Evolutionary conservation across 179 eudicot species (phyloP).

Genomic region (Sideroxylon spinosum): DNA sequence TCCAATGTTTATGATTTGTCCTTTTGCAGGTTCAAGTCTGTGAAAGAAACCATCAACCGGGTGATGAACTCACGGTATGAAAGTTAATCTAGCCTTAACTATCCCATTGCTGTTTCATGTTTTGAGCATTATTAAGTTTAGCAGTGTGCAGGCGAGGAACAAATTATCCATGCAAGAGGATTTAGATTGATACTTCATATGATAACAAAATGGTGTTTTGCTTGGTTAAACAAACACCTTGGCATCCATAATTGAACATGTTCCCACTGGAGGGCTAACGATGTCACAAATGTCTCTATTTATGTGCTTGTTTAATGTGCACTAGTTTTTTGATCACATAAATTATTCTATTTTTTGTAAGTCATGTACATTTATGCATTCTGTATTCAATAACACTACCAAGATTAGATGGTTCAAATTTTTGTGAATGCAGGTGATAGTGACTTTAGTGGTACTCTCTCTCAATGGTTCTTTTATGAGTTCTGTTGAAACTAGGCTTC

Average conservation of each 20-base stretch:
- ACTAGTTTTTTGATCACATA: neutral
- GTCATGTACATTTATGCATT: neutral
- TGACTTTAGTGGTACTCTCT: conserved; percentile 70
- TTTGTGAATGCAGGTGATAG: conserved; percentile 53
- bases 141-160: neutral
- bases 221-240: neutral
- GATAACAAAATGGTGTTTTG: neutral
- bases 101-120: neutral
- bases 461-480: conserved; percentile 74
- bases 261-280: neutral
- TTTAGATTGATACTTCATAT: neutral
- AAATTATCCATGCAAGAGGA: neutral
- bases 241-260: neutral
- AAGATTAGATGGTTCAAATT: neutral
- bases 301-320: neutral
- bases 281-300: no score
- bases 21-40: conserved; percentile 79
- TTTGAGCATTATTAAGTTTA: neutral
- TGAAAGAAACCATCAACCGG: conserved; percentile 90
- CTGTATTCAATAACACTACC: neutral
- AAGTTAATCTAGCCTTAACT: neutral
- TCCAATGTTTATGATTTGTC: neutral
- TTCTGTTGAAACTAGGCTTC: conserved; percentile 75
- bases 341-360: neutral
- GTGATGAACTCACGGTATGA: conserved; percentile 72